A percentile compares a stretch with the other conserved stretches of the same genome.
Conservation (phyloP, 345 rosid genomes). For the Camelina hispida region DNA sequence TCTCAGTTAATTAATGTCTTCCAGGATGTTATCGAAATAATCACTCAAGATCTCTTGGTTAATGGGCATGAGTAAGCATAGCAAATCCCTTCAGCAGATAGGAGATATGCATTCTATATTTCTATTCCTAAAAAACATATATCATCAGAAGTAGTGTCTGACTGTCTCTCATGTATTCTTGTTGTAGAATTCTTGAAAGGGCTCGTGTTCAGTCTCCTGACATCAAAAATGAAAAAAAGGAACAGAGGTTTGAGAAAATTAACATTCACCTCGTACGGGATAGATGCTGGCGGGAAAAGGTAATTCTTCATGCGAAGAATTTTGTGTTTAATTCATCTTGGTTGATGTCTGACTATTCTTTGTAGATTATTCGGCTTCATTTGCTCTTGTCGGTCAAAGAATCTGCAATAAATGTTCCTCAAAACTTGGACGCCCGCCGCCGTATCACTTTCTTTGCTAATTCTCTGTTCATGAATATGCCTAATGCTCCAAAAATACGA, state of each 20-base stretch:
- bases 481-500: slow-evolving; percentile 81
- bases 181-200: slow-evolving; percentile 61
- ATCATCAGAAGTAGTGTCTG: slow-evolving; percentile 22
- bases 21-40: slow-evolving; percentile 90
- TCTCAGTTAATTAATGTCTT: slow-evolving; percentile 82
- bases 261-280: slow-evolving; percentile 39
- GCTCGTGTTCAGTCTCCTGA: slow-evolving; percentile 34
- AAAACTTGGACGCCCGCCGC: slow-evolving; percentile 95
- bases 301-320: slow-evolving; percentile 36
- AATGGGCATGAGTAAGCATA: slow-evolving; percentile 78
- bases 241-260: slow-evolving; percentile 83
- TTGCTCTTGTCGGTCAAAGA: slow-evolving; percentile 93
- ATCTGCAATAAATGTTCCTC: slow-evolving; percentile 95
- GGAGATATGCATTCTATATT: neutral
- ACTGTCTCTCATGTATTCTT: slow-evolving; percentile 27
- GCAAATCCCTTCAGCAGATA: slow-evolving; percentile 17
- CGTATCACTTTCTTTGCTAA: slow-evolving; percentile 98
- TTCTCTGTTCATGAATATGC: slow-evolving; percentile 95
- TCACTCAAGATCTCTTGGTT: slow-evolving; percentile 71
- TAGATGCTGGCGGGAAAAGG: slow-evolving; percentile 75
- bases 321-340: slow-evolving; percentile 9
- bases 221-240: slow-evolving; percentile 47
- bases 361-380: slow-evolving; percentile 75
- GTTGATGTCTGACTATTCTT: slow-evolving; percentile 24
- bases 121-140: slow-evolving; percentile 18